These are phyloP conservation scores for Capillidium rhysosporum DNA, from an alignment of 371 early-diverging fungal genomes.

Conservation along the genomic window DNA sequence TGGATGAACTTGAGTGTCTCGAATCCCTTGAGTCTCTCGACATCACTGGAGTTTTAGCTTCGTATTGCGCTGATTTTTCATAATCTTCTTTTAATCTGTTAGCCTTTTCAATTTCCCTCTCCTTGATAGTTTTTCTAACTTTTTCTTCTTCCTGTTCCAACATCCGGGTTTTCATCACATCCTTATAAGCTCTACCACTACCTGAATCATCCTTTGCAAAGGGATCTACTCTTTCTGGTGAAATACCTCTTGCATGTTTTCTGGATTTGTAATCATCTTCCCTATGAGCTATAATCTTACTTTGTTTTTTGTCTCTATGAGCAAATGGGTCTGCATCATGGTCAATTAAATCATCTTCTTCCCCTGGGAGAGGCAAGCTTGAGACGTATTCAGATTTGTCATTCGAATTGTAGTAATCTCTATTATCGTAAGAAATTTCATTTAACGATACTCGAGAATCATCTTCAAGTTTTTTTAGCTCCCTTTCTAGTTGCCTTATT, in stretches of 20 bases:
- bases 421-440: conserved; percentile 50
- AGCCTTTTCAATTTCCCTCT: conserved; percentile 28
- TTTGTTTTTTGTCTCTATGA: conserved; percentile 18
- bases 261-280: conserved; percentile 75
- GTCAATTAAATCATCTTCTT: conserved; percentile 23
- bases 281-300: conserved; percentile 54
- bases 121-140: conserved; percentile 21
- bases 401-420: conserved; percentile 45
- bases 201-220: conserved; percentile 27
- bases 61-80: conserved; percentile 64
- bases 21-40: conserved; percentile 12
- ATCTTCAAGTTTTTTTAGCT: conserved; percentile 10
- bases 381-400: conserved; percentile 53
- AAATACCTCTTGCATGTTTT: conserved; percentile 55
- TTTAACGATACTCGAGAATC: conserved; percentile 27
- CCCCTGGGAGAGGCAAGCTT: conserved; percentile 31
- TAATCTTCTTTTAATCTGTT: conserved; percentile 16
- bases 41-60: conserved; percentile 51
- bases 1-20: too few species aligned
- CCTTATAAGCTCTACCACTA: conserved; percentile 37
- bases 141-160: conserved; percentile 62
- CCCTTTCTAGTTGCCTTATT: conserved; percentile 15
- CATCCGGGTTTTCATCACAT: conserved; percentile 71
- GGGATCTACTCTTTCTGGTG: conserved; percentile 72
- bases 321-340: conserved; percentile 52